Evolutionary conservation across 768 basidiomycete genomes (phyloP).

Genomic region (Phlebiopsis flavidoalba): DNA sequence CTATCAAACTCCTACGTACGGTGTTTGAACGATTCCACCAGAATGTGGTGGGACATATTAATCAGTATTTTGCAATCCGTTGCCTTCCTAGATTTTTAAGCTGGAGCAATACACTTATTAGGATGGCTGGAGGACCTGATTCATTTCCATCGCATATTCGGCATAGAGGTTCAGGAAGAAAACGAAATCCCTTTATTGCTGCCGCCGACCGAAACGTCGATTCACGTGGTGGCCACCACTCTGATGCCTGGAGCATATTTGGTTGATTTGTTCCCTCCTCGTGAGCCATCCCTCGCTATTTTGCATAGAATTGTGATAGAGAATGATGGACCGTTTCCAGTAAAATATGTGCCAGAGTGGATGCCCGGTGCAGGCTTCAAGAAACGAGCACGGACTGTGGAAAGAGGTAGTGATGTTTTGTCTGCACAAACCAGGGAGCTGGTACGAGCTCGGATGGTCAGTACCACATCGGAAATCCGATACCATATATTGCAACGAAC

Average conservation of each 20-base stretch:
- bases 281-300: not conserved
- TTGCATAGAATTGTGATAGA: no score
- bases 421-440: slow-evolving; percentile 6
- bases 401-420: not conserved
- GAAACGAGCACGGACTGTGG: slow-evolving; percentile 8
- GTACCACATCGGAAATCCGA: not conserved
- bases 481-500: not conserved
- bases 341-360: slow-evolving; percentile 21
- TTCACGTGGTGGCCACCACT: slow-evolving; percentile 10
- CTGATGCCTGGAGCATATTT: not conserved
- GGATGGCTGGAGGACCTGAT: slow-evolving; percentile 28
- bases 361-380: slow-evolving; percentile 17
- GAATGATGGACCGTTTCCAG: not conserved
- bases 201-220: slow-evolving; percentile 21
- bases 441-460: slow-evolving; percentile 11
- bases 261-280: not conserved
- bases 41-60: not conserved
- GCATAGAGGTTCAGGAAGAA: slow-evolving; percentile 25
- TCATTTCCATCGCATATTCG: slow-evolving; percentile 31
- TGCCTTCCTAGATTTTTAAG: no score
- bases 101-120: slow-evolving; percentile 19
- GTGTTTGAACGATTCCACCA: not conserved
- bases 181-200: slow-evolving; percentile 29
- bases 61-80: no score
- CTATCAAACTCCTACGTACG: not conserved